Base-by-base conservation (phyloP, 83 land plant species). In the Larix sibirica region DNA sequence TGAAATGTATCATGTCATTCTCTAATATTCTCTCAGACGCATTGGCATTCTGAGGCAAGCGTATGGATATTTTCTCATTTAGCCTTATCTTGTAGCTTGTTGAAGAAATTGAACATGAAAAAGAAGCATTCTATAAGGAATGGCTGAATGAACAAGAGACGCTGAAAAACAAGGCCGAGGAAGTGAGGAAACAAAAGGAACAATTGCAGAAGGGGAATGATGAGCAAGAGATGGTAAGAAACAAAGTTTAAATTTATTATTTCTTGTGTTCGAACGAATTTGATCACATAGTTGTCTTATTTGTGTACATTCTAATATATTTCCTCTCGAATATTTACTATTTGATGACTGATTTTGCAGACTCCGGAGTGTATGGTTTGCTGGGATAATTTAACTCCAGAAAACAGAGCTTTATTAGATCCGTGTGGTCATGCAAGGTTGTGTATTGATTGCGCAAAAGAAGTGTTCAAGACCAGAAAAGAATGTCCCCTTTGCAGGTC, bases 31-130 rank as follows among this genome's bases (percentile, higher is more conserved):
- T 71, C 0, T 36, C 21, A 18, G 20, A 36, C 40, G 18, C 40
- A 71, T 40, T 71, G 50, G 75, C 50, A 31, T 71, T 40, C 8
- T 20, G 10, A 20, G 10, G 54, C 38, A 71, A 71, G 75, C 50
- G 38, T 18, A 38, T 71, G 18, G n/a, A 6, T 71, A 3, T 20
- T 71, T 70, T 71, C 8, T 38, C 47, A 71, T 71, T 71, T 38
- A n/a, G 50, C 9, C 2, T 71, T 71, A 6, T 71, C 23, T 71
- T 71, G 47, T 36, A 71, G 75, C 75, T 71, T 18, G 50, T 10
- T 71, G 75, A 71, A 40, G 75, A 71, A 71, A 71, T n/a, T 20
- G 75, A 71, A 71, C 75, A 44, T 40, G 75, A 71, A 38, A 71
- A 21, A 71, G 75, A 71, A 5, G 75, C 33, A 1, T 71, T 71